A percentile compares a stretch with the other conserved stretches of the same genome.
Evolutionary conservation across 805 yeast genomes (phyloP).

Genomic region (Wickerhamiella kurtzmanii): DNA sequence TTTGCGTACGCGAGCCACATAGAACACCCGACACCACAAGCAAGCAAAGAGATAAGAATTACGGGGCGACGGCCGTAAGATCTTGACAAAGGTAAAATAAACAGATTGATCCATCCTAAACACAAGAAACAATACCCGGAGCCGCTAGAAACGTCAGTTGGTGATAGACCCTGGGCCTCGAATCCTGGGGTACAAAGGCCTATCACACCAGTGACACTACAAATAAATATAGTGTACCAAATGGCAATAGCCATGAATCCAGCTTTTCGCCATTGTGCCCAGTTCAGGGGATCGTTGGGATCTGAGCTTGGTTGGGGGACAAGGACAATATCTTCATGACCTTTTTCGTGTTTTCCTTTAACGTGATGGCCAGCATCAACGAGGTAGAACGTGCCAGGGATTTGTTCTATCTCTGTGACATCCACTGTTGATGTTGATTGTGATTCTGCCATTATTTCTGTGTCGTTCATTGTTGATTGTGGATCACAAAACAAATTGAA

Average conservation of each 20-base stretch:
- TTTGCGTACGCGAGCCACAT: not conserved
- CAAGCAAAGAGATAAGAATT: not conserved
- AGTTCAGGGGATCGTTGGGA: conserved; percentile 59
- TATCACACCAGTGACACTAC: not conserved
- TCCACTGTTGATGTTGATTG: too few relatives aligned
- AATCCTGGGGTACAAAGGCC: not conserved
- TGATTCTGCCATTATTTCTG: too few relatives aligned
- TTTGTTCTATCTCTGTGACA: not conserved
- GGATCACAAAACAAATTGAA: too few relatives aligned
- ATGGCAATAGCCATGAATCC: not conserved
- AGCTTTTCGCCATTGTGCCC: conserved; percentile 38
- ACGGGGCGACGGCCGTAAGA: not conserved
- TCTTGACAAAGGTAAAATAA: not conserved
- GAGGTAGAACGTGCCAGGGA: not conserved
- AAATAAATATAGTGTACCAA: not conserved
- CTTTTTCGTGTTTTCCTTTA: not conserved
- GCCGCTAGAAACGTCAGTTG: not conserved
- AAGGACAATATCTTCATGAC: conserved; percentile 32
- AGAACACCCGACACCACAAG: not conserved
- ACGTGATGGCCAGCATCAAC: not conserved
- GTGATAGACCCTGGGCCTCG: not conserved
- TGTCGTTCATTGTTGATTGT: too few relatives aligned
- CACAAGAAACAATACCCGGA: not conserved
- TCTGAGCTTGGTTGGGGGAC: conserved; percentile 56
- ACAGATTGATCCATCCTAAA: not conserved